A percentile compares a stretch with the other conserved stretches of the same genome.
phyloP scores from a whole-genome alignment of 148 eudicot genomes.

The Chenopodium berlandieri region DNA sequence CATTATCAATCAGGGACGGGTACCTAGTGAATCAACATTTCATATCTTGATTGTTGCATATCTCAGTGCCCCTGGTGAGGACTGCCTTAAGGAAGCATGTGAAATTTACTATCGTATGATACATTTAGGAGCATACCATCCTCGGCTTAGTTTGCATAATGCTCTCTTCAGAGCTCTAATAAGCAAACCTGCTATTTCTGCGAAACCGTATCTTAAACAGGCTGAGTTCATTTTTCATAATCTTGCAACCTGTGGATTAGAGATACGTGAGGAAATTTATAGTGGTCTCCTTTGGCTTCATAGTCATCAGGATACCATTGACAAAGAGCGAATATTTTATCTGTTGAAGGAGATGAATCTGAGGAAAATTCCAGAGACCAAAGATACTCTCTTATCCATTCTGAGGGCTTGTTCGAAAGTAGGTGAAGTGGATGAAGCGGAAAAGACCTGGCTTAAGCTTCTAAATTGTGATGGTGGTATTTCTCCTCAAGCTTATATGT shows the following conservation, averaged over 20 bases:
- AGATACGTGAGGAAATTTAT: slow-evolving; percentile 73
- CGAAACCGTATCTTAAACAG: slow-evolving; percentile 70
- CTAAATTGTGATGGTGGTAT: slow-evolving; percentile 34
- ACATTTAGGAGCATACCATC: slow-evolving; percentile 81
- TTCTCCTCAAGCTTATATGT: slow-evolving; percentile 77
- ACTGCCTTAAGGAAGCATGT: slow-evolving; percentile 75
- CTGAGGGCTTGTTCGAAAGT: slow-evolving; percentile 82
- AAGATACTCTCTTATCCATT: slow-evolving; percentile 71
- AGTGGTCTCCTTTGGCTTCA: slow-evolving; percentile 94
- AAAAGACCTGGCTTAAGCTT: slow-evolving; percentile 68
- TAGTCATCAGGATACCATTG: slow-evolving; percentile 80
- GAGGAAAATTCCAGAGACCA: slow-evolving; percentile 54
- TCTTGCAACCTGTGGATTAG: slow-evolving; percentile 51
- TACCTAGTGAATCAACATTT: slow-evolving; percentile 91
- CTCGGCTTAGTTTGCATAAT: slow-evolving; percentile 84
- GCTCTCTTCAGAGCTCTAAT: slow-evolving; percentile 78
- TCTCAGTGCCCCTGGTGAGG: slow-evolving; percentile 61
- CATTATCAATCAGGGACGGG: slow-evolving; percentile 78
- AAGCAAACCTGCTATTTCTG: slow-evolving; percentile 47
- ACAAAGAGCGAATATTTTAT: slow-evolving; percentile 58
- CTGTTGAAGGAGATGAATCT: slow-evolving; percentile 63
- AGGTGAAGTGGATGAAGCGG: slow-evolving; percentile 74
- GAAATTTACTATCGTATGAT: slow-evolving; percentile 81
- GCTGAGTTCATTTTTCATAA: slow-evolving; percentile 88
- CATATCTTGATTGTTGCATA: slow-evolving; percentile 74